Base-by-base conservation (phyloP, 2,329 filamentous ascomycete genomes). In the Fusarium oxysporum region DNA sequence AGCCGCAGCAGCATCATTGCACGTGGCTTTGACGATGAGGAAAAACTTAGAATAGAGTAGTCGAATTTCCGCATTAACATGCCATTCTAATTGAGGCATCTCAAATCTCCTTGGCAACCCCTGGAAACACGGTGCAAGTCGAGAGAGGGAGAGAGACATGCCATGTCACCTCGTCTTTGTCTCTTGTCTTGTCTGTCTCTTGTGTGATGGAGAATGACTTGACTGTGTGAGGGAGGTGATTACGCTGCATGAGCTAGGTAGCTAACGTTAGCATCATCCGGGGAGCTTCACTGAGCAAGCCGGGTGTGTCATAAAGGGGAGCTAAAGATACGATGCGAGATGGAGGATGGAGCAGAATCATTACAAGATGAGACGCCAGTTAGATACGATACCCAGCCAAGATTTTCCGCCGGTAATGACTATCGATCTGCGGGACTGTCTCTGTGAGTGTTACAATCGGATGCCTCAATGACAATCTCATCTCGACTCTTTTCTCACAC, bases 1-100 rank as follows among this genome's bases (percentile, higher is more conserved):
- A 73, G 71, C 74, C 74, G 72, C 69, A 69, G 65, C 41, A 43
- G 54, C 64, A 73, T 68, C 63, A 66, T 72, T 60, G 70, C 74
- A 76, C 74, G 74, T 76, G 74, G 74, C 70, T 54, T 57, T 60
- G 58, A 55, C 54, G 57, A 71, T 60, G 41, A 56, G 45, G 38
- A 38, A 53, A 37, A 53, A n/a, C 23, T 14, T 28, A 53, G 50
- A 38, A 60, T 48, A 41, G 45, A 57, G 51, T 38, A 28, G 38
- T 62, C 54, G 53, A 68, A 47, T 69, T 57, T 59, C 69, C 69
- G 59, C 71, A 74, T 73, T 54, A 58, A 71, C 48, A 51, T 59
- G 47, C 59, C 58, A 48, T 58, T 68, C 65, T 74, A 73, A 73
- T 71, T 62, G 71, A 69, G 68, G 71, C 71, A 56, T 68, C 58